Percentiles rank a stretch among this genome's conserved stretches.
phyloP scores from a whole-genome alignment of 2,329 filamentous ascomycete species.

The Fusarium sp. region DNA sequence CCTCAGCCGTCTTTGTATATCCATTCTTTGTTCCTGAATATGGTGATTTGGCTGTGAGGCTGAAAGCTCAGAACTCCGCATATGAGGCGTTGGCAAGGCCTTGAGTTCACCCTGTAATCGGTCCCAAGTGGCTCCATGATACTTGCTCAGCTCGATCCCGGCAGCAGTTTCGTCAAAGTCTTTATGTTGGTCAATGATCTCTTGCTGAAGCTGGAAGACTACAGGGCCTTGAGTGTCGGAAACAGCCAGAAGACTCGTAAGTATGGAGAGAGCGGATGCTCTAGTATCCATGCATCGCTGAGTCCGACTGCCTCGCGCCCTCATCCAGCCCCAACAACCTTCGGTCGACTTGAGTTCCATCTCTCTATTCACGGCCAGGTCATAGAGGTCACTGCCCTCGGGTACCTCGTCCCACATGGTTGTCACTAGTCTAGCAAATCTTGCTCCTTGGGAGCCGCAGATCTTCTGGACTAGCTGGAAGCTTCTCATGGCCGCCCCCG shows the following conservation, averaged over 20 bases:
- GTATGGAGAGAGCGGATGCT: not conserved
- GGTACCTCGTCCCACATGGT: constrained; percentile 4
- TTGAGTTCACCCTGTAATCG: not conserved
- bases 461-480: constrained; percentile 9
- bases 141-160: not conserved
- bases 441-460: constrained; percentile 4
- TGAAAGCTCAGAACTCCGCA: not conserved
- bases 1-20: not conserved
- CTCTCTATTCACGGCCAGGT: not conserved
- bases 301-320: not conserved
- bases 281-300: not conserved
- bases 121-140: not conserved
- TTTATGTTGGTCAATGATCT: not conserved
- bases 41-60: not conserved
- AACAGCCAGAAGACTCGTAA: not conserved
- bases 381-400: not conserved
- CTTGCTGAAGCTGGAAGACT: not conserved
- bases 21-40: not conserved
- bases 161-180: not conserved
- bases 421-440: not conserved
- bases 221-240: not conserved
- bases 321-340: not conserved
- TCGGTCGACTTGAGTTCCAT: not conserved
- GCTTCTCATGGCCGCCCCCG: not conserved
- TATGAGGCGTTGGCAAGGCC: not conserved